Evolutionary conservation across 108 stramenopile species (phyloP), one percentile per base, ranked within the genome.

Genomic region (Schizochytrium sp.): DNA sequence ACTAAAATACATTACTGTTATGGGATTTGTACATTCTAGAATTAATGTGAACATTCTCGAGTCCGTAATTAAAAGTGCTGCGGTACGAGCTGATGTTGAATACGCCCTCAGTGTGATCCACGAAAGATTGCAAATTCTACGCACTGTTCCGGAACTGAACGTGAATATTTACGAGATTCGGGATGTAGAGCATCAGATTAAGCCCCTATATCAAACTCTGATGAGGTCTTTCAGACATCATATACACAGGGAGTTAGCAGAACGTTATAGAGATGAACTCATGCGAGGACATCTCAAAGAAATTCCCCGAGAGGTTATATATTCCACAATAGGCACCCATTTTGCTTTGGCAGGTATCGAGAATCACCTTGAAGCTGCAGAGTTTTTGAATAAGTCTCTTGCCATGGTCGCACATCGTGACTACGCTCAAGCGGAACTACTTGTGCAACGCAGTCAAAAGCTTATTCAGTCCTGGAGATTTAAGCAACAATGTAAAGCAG

Each of bases 1-100:
- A 0, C 5, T 83, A n/a, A 83, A 83, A 53, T 55, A 83, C 76
- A 55, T 83, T 2, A 55, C 76, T 17, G 76, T 83, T 2, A 83
- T 83, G 76, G 76, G 47, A 0, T n/a, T 49, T 0, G 76, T 83
- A 5, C 49, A 83, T 40, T 53, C 45, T 17, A 5, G 76, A 53
- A 55, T 83, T 40, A 53, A 83, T 38, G 76, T 28, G 5, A 53
- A 40, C 45, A 2, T 83, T 10, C 76, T 83, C 76, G 49, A 83
- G 10, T 17, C 76, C 10, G 38, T 83, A 5, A 49, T 83, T 38
- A 47, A 17, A 0, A 83, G 76, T 53, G 28, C 49, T 3, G 53
- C 53, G 15, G 76, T 83, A 19, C 76, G 76, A 5, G 38, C 8
- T 50, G 76, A 83, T 53, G 5, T 83, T 13, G 5, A 3, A 2